A percentile compares a stretch with the other conserved stretches of the same genome.
Conservation (phyloP, 1,139 yeast genomes). For the Candida sp. region DNA sequence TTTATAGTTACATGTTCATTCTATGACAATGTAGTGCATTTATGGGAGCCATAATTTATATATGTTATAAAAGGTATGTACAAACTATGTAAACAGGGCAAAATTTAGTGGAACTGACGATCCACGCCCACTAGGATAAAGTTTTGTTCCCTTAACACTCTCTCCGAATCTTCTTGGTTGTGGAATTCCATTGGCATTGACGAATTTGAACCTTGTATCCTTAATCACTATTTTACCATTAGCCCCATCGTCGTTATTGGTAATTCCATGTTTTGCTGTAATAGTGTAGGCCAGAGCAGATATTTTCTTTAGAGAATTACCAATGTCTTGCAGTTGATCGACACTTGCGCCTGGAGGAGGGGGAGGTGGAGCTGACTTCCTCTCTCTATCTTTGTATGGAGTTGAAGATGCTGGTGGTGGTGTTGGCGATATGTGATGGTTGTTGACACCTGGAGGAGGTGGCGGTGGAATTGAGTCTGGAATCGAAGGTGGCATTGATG, state of each 20-base stretch:
- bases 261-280: conserved; percentile 14
- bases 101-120: conserved; percentile 86
- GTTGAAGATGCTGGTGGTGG: conserved; percentile 13
- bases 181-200: conserved; percentile 69
- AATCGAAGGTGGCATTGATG: conserved; percentile 6
- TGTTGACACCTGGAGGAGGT: conserved; percentile 7
- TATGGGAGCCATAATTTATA: conserved; percentile 48
- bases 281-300: conserved; percentile 61
- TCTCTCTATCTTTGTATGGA: conserved; percentile 8
- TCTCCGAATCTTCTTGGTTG: conserved; percentile 77
- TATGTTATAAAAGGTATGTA: neutral
- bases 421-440: conserved; percentile 11
- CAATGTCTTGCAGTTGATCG: conserved; percentile 46
- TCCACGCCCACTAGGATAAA: conserved; percentile 96
- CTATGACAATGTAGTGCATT: conserved; percentile 78
- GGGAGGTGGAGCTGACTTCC: conserved; percentile 33
- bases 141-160: conserved; percentile 46
- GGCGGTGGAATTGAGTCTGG: conserved; percentile 11
- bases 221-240: conserved; percentile 50
- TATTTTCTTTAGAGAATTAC: conserved; percentile 49
- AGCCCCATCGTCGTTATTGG: conserved; percentile 11
- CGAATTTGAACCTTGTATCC: conserved; percentile 70
- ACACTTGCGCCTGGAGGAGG: conserved; percentile 32
- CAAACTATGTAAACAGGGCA: conserved; percentile 17
- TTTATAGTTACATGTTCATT: conserved; percentile 80